These are phyloP conservation scores for Oryza meyeriana DNA, from an alignment of 176 grass and related monocot species.

Conservation along the genomic window DNA sequence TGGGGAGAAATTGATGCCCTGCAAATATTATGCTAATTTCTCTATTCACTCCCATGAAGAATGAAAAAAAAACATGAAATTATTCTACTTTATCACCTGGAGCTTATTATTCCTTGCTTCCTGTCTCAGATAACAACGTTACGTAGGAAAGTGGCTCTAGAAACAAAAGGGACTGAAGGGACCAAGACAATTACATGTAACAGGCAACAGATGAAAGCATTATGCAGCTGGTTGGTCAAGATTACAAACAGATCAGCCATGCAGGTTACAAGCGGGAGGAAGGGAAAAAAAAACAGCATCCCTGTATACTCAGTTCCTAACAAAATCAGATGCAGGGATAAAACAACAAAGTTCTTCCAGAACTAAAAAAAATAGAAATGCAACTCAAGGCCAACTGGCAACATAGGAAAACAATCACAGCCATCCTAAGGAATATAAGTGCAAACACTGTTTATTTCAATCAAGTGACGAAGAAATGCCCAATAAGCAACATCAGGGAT, in stretches of 20 bases:
- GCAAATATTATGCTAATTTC: background rate
- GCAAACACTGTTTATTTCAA: constrained; percentile 25
- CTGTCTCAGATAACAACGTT: background rate
- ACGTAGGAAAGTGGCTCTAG: background rate
- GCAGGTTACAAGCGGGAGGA: background rate
- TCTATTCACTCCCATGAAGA: background rate
- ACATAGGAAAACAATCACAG: background rate
- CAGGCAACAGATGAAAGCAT: background rate
- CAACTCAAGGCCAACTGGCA: constrained; percentile 18
- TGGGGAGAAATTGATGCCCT: background rate
- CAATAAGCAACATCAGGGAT: constrained; percentile 19
- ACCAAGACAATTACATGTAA: background rate
- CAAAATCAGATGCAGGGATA: constrained; percentile 34
- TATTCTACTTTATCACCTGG: background rate
- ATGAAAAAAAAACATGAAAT: background rate
- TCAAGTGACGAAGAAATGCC: background rate
- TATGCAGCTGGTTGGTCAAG: background rate
- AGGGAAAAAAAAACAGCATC: background rate
- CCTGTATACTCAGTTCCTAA: constrained; percentile 22
- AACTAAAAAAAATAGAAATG: background rate
- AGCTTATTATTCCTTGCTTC: background rate
- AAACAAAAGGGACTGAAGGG: background rate
- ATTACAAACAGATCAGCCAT: background rate
- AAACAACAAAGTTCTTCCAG: background rate
- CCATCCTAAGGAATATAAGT: background rate